Conservation (phyloP, 2,329 filamentous ascomycete species). For the Aspergillus viridinutans region DNA sequence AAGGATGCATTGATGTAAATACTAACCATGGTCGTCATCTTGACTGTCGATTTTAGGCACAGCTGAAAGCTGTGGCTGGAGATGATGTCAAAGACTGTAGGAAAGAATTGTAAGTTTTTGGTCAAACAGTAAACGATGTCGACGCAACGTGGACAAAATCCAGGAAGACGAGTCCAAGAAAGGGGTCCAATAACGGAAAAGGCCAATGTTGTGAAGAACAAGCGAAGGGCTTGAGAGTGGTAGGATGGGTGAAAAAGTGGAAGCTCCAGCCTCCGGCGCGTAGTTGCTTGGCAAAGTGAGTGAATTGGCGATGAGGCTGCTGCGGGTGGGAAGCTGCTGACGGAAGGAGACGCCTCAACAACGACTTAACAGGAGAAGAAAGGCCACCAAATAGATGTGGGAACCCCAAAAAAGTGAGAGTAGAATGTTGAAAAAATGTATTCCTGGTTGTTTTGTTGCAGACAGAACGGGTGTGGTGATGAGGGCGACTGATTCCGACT, state of each 20-base stretch:
- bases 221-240: constrained; percentile 3
- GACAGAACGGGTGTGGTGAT: constrained; percentile 19
- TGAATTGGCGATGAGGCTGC: constrained; percentile 6
- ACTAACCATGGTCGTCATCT: constrained; percentile 40
- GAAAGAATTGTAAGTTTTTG: background rate
- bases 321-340: constrained; percentile 1
- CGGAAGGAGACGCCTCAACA: background rate
- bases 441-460: background rate
- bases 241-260: background rate
- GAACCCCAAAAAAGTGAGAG: background rate
- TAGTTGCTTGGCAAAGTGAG: constrained; percentile 14
- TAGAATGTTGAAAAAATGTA: background rate
- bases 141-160: background rate
- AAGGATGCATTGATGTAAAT: background rate
- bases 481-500: constrained; percentile 17
- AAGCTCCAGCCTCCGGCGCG: constrained; percentile 14
- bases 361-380: background rate
- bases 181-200: background rate
- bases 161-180: background rate
- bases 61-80: constrained; percentile 25
- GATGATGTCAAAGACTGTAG: constrained; percentile 9
- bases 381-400: background rate
- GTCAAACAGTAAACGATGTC: background rate
- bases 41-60: constrained; percentile 21
- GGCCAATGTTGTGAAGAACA: background rate